These are phyloP conservation scores for Platanthera guangdongensis DNA, from an alignment of 106 monocot genomes.

Conservation along the genomic window DNA sequence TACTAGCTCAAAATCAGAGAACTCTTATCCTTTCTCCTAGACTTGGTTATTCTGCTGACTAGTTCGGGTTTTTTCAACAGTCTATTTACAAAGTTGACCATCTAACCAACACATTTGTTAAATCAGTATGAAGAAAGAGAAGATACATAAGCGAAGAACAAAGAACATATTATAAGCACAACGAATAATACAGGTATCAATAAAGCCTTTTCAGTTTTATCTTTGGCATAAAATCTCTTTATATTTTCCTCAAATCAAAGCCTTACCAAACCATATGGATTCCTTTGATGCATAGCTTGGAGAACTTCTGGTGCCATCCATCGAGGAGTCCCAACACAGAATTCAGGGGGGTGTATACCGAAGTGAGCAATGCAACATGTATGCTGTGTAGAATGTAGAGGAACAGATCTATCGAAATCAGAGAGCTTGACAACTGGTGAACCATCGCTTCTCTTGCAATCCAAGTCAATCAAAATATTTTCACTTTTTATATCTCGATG, in stretches of 20 bases:
- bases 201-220: background rate
- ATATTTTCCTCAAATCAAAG: background rate
- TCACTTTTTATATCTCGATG: conserved; percentile 97
- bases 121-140: too few species aligned
- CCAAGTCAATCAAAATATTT: conserved; percentile 80
- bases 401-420: conserved; percentile 93
- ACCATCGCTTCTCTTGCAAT: conserved; percentile 43
- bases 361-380: conserved; percentile 85
- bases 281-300: conserved; percentile 59
- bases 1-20: too few species aligned
- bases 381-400: conserved; percentile 57
- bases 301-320: conserved; percentile 99
- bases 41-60: too few species aligned
- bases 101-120: too few species aligned
- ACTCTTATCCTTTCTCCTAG: too few species aligned
- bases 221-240: too few species aligned
- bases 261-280: conserved; percentile 75
- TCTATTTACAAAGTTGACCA: too few species aligned
- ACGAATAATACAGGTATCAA: background rate
- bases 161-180: too few species aligned
- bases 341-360: conserved; percentile 75
- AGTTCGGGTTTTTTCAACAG: too few species aligned
- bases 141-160: too few species aligned
- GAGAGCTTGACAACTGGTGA: conserved; percentile 76
- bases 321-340: conserved; percentile 89